Conservation (phyloP, 116 monocot genomes). For the Trichopus zeylanicus region DNA sequence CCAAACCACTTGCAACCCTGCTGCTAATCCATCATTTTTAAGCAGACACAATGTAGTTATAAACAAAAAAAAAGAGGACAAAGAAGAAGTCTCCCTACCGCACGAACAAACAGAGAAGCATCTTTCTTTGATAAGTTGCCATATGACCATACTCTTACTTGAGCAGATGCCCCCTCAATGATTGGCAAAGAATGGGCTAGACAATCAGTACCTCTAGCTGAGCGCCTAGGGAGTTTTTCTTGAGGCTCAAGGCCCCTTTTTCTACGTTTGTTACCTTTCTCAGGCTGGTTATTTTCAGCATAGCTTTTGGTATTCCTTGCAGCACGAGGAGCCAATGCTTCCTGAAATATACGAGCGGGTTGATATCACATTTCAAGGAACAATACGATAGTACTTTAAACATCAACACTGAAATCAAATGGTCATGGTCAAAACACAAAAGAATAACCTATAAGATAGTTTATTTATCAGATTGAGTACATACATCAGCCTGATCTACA, state of each 20-base stretch:
- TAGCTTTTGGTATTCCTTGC: conserved; percentile 91
- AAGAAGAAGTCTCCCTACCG: conserved; percentile 34
- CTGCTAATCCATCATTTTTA: no score
- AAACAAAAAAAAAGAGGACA: not conserved
- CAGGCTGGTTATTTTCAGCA: conserved; percentile 59
- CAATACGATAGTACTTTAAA: no score
- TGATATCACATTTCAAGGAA: no score
- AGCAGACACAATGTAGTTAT: not conserved
- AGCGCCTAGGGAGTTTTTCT: conserved; percentile 56
- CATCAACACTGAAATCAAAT: not conserved
- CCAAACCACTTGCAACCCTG: no score
- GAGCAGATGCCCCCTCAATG: conserved; percentile 72
- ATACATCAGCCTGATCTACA: conserved; percentile 69
- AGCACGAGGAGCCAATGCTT: conserved; percentile 89
- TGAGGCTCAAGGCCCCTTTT: conserved; percentile 47
- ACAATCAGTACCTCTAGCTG: conserved; percentile 35
- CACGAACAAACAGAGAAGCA: conserved; percentile 82
- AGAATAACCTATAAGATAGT: not conserved
- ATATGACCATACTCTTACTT: conserved; percentile 90
- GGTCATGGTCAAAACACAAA: not conserved
- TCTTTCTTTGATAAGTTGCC: conserved; percentile 88
- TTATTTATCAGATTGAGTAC: not conserved
- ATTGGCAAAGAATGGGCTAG: conserved; percentile 33
- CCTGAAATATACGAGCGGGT: no score
- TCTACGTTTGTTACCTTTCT: conserved; percentile 43